phyloP scores from a whole-genome alignment of 164 flowering plant species.

The Vitis rotundifolia region DNA sequence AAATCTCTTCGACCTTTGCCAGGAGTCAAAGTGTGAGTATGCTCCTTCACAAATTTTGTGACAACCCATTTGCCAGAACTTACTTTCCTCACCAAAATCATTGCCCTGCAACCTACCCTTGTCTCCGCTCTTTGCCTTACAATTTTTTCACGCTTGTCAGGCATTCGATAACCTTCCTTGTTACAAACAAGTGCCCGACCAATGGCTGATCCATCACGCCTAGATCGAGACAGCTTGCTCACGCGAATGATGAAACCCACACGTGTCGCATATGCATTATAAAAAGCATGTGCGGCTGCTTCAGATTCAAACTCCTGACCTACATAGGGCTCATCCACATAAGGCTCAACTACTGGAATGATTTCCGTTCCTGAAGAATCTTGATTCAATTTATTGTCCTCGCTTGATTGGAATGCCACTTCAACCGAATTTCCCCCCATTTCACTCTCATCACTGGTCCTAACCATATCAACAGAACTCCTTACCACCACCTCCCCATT shows the following conservation, averaged over 20 bases:
- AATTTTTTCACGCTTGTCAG: constrained; percentile 52
- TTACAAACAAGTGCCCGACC: constrained; percentile 81
- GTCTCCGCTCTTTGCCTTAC: constrained; percentile 57
- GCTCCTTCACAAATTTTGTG: constrained; percentile 60
- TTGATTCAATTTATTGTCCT: constrained; percentile 29
- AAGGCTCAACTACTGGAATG: constrained; percentile 10
- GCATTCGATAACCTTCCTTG: constrained; percentile 66
- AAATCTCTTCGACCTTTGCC: constrained; percentile 59
- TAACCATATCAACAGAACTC: constrained; percentile 30
- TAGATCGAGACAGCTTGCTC: constrained; percentile 76
- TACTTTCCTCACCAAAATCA: constrained; percentile 57
- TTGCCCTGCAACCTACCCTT: constrained; percentile 67
- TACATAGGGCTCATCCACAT: constrained; percentile 51
- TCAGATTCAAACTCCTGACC: constrained; percentile 80
- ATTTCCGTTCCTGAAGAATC: constrained; percentile 25
- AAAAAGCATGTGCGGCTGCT: constrained; percentile 73
- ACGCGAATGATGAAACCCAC: constrained; percentile 68
- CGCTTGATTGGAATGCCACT: constrained; percentile 19
- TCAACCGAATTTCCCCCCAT: constrained; percentile 39
- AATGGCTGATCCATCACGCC: constrained; percentile 74
- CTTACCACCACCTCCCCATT: constrained; percentile 31
- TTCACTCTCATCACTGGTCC: constrained; percentile 30
- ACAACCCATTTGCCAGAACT: constrained; percentile 67
- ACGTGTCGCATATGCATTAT: constrained; percentile 67
- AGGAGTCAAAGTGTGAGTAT: constrained; percentile 51